Evolutionary conservation across 352 stramenopile species (phyloP).

Genomic region (Phytopythium aichiense): DNA sequence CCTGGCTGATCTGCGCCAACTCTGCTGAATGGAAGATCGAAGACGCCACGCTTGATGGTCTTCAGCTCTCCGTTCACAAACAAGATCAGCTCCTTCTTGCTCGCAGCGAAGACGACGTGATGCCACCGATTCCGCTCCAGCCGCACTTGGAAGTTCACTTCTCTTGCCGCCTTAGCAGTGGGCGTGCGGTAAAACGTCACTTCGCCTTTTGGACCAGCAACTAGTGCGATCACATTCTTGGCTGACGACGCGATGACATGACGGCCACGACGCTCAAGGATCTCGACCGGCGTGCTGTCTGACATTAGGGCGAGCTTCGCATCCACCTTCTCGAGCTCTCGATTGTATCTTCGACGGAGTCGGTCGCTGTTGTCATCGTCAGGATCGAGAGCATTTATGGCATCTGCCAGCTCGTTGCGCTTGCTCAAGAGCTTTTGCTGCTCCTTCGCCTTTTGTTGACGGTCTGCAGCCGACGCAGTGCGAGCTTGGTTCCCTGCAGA

Average conservation of each 20-base stretch:
- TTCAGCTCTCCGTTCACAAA: slow-evolving; percentile 43
- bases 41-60: slow-evolving; percentile 37
- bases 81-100: slow-evolving; percentile 41
- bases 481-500: slow-evolving; percentile 9
- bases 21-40: slow-evolving; percentile 45
- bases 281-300: slow-evolving; percentile 38
- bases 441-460: slow-evolving; percentile 35
- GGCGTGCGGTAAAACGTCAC: slow-evolving; percentile 38
- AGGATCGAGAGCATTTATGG: slow-evolving; percentile 20
- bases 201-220: slow-evolving; percentile 21
- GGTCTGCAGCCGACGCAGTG: slow-evolving; percentile 12
- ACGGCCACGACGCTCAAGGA: slow-evolving; percentile 45
- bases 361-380: slow-evolving; percentile 21
- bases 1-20: slow-evolving; percentile 35
- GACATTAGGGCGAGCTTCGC: slow-evolving; percentile 47
- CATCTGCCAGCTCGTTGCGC: slow-evolving; percentile 32
- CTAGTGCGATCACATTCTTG: slow-evolving; percentile 48
- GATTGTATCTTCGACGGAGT: slow-evolving; percentile 43
- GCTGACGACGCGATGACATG: slow-evolving; percentile 61
- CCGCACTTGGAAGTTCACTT: slow-evolving; percentile 43
- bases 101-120: slow-evolving; percentile 54
- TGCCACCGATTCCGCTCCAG: slow-evolving; percentile 51
- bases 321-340: slow-evolving; percentile 57
- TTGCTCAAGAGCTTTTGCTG: slow-evolving; percentile 66
- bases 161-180: slow-evolving; percentile 19